Conservation (phyloP, 2,329 filamentous ascomycete genomes). For the Hirsutella minnesotensis region DNA sequence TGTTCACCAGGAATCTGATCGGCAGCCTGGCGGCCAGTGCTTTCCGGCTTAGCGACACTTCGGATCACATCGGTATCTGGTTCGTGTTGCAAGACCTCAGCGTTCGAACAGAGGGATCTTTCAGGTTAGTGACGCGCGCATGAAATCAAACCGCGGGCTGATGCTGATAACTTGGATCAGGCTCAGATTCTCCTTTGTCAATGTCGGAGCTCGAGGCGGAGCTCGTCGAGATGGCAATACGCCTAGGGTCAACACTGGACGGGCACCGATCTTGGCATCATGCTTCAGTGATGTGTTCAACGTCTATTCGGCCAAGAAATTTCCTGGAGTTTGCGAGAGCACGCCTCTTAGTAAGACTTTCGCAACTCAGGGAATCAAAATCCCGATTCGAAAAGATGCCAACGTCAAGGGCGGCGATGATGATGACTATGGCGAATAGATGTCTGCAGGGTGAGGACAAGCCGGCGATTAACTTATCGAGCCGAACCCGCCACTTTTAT, state of each 20-base stretch:
- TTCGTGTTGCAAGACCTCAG: slow-evolving; percentile 94
- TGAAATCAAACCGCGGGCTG: not conserved
- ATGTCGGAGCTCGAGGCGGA: slow-evolving; percentile 50
- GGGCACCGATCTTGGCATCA: slow-evolving; percentile 71
- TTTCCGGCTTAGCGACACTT: slow-evolving; percentile 66
- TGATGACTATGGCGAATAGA: slow-evolving; percentile 29
- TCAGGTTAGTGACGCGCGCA: slow-evolving; percentile 47
- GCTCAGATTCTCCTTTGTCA: slow-evolving; percentile 65
- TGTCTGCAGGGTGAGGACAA: too few species aligned
- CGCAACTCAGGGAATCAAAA: slow-evolving; percentile 89
- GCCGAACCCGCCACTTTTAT: not conserved
- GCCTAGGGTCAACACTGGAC: slow-evolving; percentile 54
- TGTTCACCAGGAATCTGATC: slow-evolving; percentile 93
- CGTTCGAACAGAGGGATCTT: slow-evolving; percentile 82
- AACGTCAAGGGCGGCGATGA: slow-evolving; percentile 39
- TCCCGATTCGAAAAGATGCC: slow-evolving; percentile 85
- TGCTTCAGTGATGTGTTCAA: slow-evolving; percentile 84
- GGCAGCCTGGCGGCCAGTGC: slow-evolving; percentile 84
- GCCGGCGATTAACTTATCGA: not conserved
- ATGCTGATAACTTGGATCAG: slow-evolving; percentile 22
- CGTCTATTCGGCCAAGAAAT: slow-evolving; percentile 95
- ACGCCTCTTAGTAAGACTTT: slow-evolving; percentile 87
- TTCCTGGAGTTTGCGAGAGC: slow-evolving; percentile 92
- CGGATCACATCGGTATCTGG: slow-evolving; percentile 82
- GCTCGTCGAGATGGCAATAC: slow-evolving; percentile 25